phyloP scores from a whole-genome alignment of 1,284 basidiomycete genomes.

The Leucoagaricus sp. region DNA sequence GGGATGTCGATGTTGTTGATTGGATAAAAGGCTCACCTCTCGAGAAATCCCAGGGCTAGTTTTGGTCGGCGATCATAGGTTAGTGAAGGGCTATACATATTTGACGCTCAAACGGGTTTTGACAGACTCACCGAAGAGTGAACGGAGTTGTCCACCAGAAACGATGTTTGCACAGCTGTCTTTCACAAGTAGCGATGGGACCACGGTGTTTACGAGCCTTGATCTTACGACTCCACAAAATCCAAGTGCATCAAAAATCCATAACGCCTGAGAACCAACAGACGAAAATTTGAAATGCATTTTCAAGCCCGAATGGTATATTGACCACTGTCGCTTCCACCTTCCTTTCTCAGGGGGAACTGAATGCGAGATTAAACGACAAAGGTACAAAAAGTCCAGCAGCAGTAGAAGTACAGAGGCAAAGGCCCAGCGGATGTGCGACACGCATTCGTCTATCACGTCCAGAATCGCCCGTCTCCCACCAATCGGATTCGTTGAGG shows the following conservation, averaged over 20 bases:
- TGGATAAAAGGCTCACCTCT: slow-evolving; percentile 12
- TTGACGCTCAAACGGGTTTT: neutral
- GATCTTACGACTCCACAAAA: slow-evolving; percentile 57
- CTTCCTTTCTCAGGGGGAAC: too few relatives aligned
- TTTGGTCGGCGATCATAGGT: neutral
- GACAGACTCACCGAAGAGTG: slow-evolving; percentile 45
- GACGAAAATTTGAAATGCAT: too few relatives aligned
- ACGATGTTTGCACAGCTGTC: slow-evolving; percentile 42
- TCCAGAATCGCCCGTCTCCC: too few relatives aligned
- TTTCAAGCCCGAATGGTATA: too few relatives aligned
- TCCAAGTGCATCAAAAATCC: slow-evolving; percentile 56
- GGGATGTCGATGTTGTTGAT: neutral
- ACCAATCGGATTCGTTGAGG: too few relatives aligned
- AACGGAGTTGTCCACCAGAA: slow-evolving; percentile 56
- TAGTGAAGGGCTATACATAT: neutral
- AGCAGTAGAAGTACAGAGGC: too few relatives aligned
- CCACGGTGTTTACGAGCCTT: slow-evolving; percentile 45
- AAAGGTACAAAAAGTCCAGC: too few relatives aligned
- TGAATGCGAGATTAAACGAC: too few relatives aligned
- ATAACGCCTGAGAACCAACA: slow-evolving; percentile 55
- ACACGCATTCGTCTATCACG: too few relatives aligned
- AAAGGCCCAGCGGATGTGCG: too few relatives aligned
- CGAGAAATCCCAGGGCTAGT: slow-evolving; percentile 13
- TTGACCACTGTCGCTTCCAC: too few relatives aligned
- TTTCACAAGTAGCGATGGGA: slow-evolving; percentile 41